Evolutionary conservation across 2,329 filamentous ascomycete species (phyloP).

Genomic region (Podosphaera xanthii): DNA sequence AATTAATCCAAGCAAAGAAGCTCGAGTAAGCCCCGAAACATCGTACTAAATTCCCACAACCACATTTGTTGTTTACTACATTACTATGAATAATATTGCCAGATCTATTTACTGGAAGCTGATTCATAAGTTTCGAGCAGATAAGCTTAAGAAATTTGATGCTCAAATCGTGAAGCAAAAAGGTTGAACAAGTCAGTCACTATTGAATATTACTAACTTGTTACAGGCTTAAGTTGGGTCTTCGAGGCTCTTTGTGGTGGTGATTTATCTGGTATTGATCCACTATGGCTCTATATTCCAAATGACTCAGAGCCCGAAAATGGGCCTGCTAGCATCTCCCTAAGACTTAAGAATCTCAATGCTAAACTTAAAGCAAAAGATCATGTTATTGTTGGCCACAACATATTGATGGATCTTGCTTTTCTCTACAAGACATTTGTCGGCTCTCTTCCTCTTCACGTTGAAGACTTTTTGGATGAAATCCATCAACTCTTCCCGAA

Average conservation of each 20-base stretch:
- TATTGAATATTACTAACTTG: conserved; percentile 17
- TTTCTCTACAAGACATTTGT: conserved; percentile 42
- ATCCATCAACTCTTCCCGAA: conserved; percentile 25
- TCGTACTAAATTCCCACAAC: neutral
- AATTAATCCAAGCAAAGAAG: conserved; percentile 9
- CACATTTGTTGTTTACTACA: neutral
- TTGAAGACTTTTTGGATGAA: conserved; percentile 27
- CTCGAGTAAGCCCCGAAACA: conserved; percentile 7
- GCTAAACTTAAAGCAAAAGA: conserved; percentile 11
- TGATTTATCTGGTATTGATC: conserved; percentile 11
- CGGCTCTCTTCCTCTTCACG: conserved; percentile 27
- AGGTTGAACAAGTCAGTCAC: conserved; percentile 8
- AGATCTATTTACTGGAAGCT: neutral
- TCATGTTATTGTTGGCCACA: conserved; percentile 35
- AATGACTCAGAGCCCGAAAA: conserved; percentile 13
- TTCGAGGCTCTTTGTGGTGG: conserved; percentile 16
- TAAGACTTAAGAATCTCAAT: conserved; percentile 9
- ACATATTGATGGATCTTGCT: conserved; percentile 38
- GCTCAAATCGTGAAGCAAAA: conserved; percentile 9
- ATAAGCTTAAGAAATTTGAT: conserved; percentile 7
- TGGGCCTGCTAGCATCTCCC: conserved; percentile 19
- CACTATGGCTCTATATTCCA: conserved; percentile 20
- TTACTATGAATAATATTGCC: neutral
- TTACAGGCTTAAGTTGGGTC: conserved; percentile 13
- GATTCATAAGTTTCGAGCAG: neutral